Evolutionary conservation across 2,329 filamentous ascomycete species (phyloP), one percentile per base, ranked within the genome.

Genomic region (Aspergillus versicolor): DNA sequence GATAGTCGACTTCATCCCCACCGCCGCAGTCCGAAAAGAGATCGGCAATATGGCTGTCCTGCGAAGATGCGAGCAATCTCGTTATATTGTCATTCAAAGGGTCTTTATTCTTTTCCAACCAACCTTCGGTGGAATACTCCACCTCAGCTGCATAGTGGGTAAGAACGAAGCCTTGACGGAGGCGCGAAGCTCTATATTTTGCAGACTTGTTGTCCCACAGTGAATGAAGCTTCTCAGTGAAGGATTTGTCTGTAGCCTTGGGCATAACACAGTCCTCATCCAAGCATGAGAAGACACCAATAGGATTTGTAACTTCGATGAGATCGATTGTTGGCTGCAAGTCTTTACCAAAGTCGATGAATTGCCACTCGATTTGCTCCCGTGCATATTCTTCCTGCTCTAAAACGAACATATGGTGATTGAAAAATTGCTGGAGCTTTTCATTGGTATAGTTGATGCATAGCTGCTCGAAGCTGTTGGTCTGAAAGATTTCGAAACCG

Each of bases 381-480:
- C 93, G 83, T 8, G 94, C 92, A 73, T 99, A 99, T 73, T 99
- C 94, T 73, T 99, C 94, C 70, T 99, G 94, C 72, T 99, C 94
- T 7, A 99, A 81, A 9, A 99, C 94, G 70, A 99, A 99, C 94
- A 99, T 99, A 79, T 99, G 95, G 72, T 99, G 94, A 69, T 99
- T 99, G 84, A 99, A 99, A 75, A 99, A 99, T 66, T 99, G 94
- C 70, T 99, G 94, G 6, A 99, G 85, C 74, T 97, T 99, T 75
- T 99, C 94, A 76, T 99, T 99, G 60, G 95, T 97, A 76, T 99
- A 99, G 76, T 99, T 99, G 82, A 99, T 99, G 79, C 94, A 99
- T 5, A 99, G 83, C 74, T 99, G 94, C 73, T 99, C 94, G 69
- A 99, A 99, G 79, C 93, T 97, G 79, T 99, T 99, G 68, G 91